Conservation (phyloP, 768 basidiomycete species). For the Podaxis sp. region DNA sequence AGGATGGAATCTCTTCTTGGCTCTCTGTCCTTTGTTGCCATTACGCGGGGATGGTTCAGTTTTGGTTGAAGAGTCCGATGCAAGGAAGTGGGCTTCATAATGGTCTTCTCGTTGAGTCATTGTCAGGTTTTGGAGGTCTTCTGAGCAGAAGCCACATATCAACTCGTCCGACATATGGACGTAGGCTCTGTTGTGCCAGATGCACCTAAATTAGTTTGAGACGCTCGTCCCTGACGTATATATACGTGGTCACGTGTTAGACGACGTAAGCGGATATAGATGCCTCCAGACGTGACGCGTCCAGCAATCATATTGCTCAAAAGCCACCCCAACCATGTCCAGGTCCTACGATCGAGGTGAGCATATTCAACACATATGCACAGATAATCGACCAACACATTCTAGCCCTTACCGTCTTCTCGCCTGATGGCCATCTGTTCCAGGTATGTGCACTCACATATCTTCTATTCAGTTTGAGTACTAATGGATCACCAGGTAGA, state of each 20-base stretch:
- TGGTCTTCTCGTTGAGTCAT: slow-evolving; percentile 45
- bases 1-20: slow-evolving; percentile 20
- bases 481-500: slow-evolving; percentile 67
- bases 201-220: not conserved
- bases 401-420: slow-evolving; percentile 94
- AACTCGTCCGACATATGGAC: slow-evolving; percentile 9
- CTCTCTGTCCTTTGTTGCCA: not conserved
- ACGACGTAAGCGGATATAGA: slow-evolving; percentile 26
- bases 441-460: slow-evolving; percentile 53
- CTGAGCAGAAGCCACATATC: slow-evolving; percentile 52
- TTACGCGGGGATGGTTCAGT: not conserved
- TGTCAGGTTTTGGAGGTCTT: slow-evolving; percentile 37
- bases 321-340: slow-evolving; percentile 54
- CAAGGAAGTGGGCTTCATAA: slow-evolving; percentile 49
- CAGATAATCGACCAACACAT: not conserved
- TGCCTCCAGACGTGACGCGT: slow-evolving; percentile 47
- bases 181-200: not conserved
- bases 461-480: slow-evolving; percentile 13
- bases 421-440: slow-evolving; percentile 98
- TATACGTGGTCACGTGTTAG: slow-evolving; percentile 14
- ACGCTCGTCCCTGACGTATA: not conserved
- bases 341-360: slow-evolving; percentile 97
- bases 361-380: slow-evolving; percentile 14
- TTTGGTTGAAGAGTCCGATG: not conserved
- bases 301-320: slow-evolving; percentile 22